Conservation (phyloP, 129 eudicot genomes). For the Smallanthus sonchifolius region DNA sequence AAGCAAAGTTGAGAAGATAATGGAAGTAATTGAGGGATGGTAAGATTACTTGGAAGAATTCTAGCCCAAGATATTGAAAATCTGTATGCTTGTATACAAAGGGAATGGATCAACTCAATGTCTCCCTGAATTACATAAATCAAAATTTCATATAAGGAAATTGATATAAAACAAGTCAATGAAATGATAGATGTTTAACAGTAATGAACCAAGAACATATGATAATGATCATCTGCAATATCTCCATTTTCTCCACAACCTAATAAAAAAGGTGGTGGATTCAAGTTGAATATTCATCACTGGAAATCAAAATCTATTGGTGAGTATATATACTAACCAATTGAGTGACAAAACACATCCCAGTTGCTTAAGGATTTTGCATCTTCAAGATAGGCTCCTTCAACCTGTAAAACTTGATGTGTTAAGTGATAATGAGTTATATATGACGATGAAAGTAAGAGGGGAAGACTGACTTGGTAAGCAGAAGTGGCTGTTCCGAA, state of each 20-base stretch:
- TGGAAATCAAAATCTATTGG: background rate
- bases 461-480: conserved; percentile 48
- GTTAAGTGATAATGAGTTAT: background rate
- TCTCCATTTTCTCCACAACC: conserved; percentile 50
- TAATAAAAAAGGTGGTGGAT: conserved; percentile 2
- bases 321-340: conserved; percentile 30
- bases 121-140: conserved; percentile 45
- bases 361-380: conserved; percentile 67
- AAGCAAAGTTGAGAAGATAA: background rate
- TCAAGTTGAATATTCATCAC: conserved; percentile 34
- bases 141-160: background rate
- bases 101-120: conserved; percentile 56
- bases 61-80: conserved; percentile 90
- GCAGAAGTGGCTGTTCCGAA: conserved; percentile 81
- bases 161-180: background rate
- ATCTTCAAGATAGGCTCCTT: conserved; percentile 88
- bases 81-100: conserved; percentile 64
- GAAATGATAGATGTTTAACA: background rate
- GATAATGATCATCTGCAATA: conserved; percentile 78
- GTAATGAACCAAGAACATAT: conserved; percentile 41
- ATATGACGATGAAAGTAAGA: background rate
- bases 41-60: conserved; percentile 49
- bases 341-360: conserved; percentile 60
- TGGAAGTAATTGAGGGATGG: background rate
- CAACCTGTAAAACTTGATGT: conserved; percentile 41